These are phyloP conservation scores for Isoetes taiwanensis DNA, from an alignment of 75 land plant genomes.

Conservation along the genomic window DNA sequence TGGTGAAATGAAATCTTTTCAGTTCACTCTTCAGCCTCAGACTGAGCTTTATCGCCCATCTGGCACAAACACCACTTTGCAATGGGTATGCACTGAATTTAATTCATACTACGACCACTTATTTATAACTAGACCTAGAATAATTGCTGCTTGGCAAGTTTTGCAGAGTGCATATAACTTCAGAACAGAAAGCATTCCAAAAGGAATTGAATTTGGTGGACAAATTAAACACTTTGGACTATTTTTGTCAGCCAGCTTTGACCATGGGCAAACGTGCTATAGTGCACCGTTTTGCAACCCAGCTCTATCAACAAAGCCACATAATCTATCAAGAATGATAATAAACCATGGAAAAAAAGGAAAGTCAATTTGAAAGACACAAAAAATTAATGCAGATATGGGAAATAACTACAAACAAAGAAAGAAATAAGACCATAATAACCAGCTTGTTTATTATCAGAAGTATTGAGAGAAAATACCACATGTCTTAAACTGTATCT, in stretches of 20 bases:
- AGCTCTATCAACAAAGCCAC: conserved; percentile 38
- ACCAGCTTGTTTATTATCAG: no score
- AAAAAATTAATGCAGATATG: no score
- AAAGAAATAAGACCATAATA: no score
- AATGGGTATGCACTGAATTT: conserved; percentile 95
- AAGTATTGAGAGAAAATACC: no score
- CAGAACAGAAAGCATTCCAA: conserved; percentile 76
- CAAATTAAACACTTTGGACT: conserved; percentile 73
- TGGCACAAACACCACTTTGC: conserved; percentile 64
- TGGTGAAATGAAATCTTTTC: conserved; percentile 85
- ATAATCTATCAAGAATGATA: no score
- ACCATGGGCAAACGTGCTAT: conserved; percentile 50
- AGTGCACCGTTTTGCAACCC: conserved; percentile 75
- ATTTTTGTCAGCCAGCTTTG: conserved; percentile 64
- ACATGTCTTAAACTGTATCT: no score
- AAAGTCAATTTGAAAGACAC: no score
- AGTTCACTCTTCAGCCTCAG: conserved; percentile 60
- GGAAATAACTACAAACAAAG: no score
- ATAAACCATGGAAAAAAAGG: no score
- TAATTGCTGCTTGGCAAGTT: no score
- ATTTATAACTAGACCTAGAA: no score
- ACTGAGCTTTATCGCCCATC: conserved; percentile 60
- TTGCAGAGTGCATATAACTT: conserved; percentile 75
- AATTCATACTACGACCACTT: no score
- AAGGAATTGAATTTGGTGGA: conserved; percentile 93